Evolutionary conservation across 768 basidiomycete species (phyloP).

Genomic region (Chalciporus pseudorubinellus): DNA sequence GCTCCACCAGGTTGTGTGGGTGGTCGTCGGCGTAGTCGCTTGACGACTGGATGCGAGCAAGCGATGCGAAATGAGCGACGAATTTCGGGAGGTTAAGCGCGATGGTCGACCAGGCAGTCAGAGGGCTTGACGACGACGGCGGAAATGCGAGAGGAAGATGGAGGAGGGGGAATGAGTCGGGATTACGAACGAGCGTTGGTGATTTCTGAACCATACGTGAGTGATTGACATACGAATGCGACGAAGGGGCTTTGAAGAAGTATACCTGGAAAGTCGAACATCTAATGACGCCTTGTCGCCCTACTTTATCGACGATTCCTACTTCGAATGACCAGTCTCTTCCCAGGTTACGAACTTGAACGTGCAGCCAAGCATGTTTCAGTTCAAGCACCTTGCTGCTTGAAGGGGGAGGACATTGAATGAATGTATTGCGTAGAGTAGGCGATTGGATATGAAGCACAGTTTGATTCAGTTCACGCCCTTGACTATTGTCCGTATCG

Average conservation of each 20-base stretch:
- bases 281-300: conserved; percentile 57
- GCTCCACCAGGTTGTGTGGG: conserved; percentile 16
- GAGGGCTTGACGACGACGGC: conserved; percentile 45
- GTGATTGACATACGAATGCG: not conserved
- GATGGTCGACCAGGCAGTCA: conserved; percentile 72
- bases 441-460: conserved; percentile 82
- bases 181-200: conserved; percentile 47
- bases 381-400: conserved; percentile 46
- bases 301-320: conserved; percentile 63
- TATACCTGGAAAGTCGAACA: conserved; percentile 81
- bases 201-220: conserved; percentile 42
- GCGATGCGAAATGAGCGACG: conserved; percentile 59
- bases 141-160: conserved; percentile 73
- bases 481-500: conserved; percentile 31
- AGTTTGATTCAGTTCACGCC: conserved; percentile 51
- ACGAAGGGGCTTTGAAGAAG: conserved; percentile 1
- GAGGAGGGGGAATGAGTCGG: conserved; percentile 50
- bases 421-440: conserved; percentile 62
- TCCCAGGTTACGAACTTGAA: conserved; percentile 69
- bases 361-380: conserved; percentile 70
- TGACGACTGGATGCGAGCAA: conserved; percentile 30
- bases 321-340: conserved; percentile 75
- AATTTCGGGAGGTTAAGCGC: conserved; percentile 57
- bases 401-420: conserved; percentile 53
- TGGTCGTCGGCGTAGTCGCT: conserved; percentile 22